phyloP scores from a whole-genome alignment of 2,329 filamentous ascomycete genomes.

The Aspergillus aculeatinus region DNA sequence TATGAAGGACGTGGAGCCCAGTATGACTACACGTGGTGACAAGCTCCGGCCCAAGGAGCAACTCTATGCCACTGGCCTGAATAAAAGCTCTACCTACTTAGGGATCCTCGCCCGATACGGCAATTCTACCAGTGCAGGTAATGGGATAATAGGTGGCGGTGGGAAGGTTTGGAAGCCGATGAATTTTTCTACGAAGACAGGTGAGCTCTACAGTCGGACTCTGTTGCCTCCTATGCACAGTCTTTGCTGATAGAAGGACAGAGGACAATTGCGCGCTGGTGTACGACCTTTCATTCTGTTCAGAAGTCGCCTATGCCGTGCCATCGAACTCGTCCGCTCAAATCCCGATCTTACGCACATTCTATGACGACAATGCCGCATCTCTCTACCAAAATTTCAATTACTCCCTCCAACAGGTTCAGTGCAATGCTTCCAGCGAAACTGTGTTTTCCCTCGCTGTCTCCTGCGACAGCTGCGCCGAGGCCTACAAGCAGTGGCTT shows the following conservation, averaged over 20 bases:
- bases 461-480: constrained; percentile 71
- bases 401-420: constrained; percentile 77
- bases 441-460: constrained; percentile 79
- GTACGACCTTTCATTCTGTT: constrained; percentile 84
- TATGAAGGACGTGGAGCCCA: constrained; percentile 57
- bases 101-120: constrained; percentile 68
- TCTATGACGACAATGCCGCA: constrained; percentile 76
- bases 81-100: constrained; percentile 67
- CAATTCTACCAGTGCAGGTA: constrained; percentile 55
- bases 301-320: constrained; percentile 85
- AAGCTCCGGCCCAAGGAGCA: constrained; percentile 76
- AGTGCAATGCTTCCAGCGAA: constrained; percentile 73
- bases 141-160: constrained; percentile 65
- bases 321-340: constrained; percentile 73
- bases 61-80: constrained; percentile 78
- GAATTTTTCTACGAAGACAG: constrained; percentile 73
- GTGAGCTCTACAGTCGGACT: constrained; percentile 50
- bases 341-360: constrained; percentile 59
- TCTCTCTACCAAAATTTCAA: constrained; percentile 73
- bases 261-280: constrained; percentile 83
- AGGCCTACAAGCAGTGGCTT: constrained; percentile 90
- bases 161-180: constrained; percentile 71
- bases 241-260: constrained; percentile 26
- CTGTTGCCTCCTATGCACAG: neutral
- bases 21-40: constrained; percentile 68